These are phyloP conservation scores for Monilinia polystroma DNA, from an alignment of 2,329 filamentous ascomycete species.

Conservation along the genomic window DNA sequence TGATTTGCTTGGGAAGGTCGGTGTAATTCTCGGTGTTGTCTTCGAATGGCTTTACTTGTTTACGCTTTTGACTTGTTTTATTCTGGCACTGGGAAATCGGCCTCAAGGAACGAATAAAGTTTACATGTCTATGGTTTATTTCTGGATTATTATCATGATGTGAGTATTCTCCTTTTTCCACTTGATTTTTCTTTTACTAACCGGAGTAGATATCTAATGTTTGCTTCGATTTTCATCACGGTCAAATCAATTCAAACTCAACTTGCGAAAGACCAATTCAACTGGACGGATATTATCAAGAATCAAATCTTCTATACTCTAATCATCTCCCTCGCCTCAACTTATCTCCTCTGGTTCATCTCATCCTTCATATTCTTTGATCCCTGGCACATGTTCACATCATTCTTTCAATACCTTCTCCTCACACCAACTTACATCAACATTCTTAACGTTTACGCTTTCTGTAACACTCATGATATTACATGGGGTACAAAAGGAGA, in stretches of 20 bases:
- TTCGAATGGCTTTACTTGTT: slow-evolving; percentile 97
- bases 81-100: slow-evolving; percentile 89
- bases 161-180: slow-evolving; percentile 47
- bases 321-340: slow-evolving; percentile 84
- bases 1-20: slow-evolving; percentile 70
- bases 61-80: slow-evolving; percentile 90
- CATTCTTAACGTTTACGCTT: slow-evolving; percentile 95
- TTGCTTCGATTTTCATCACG: slow-evolving; percentile 92
- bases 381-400: slow-evolving; percentile 99
- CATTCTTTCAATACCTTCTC: slow-evolving; percentile 85
- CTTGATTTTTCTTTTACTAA: slow-evolving; percentile 23
- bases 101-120: slow-evolving; percentile 90
- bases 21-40: slow-evolving; percentile 78
- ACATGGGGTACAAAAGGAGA: slow-evolving; percentile 99
- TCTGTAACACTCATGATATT: slow-evolving; percentile 98
- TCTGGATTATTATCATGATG: slow-evolving; percentile 95
- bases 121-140: slow-evolving; percentile 97
- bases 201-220: slow-evolving; percentile 72
- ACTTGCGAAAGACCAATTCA: slow-evolving; percentile 62
- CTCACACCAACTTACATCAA: slow-evolving; percentile 93
- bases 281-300: slow-evolving; percentile 63
- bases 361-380: slow-evolving; percentile 97
- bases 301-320: slow-evolving; percentile 94
- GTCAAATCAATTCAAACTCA: slow-evolving; percentile 79
- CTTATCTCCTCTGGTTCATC: slow-evolving; percentile 89